These are phyloP conservation scores for Boletus pseudopeckii DNA, from an alignment of 768 basidiomycete genomes.

Conservation along the genomic window DNA sequence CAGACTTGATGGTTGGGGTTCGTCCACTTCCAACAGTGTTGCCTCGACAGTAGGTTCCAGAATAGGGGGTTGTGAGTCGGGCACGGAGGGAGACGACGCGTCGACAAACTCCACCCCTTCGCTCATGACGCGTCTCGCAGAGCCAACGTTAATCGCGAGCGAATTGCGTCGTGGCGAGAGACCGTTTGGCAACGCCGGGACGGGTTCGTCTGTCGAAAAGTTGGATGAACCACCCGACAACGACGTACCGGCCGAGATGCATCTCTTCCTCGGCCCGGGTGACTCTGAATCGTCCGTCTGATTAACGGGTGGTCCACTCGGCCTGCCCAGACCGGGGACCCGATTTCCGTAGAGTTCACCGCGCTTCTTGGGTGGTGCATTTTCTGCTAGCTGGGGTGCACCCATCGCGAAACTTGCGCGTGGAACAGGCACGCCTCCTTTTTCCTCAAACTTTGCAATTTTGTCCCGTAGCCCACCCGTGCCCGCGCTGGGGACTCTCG, in stretches of 20 bases:
- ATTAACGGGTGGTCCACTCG: constrained; percentile 10
- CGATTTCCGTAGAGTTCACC: constrained; percentile 76
- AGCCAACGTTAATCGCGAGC: constrained; percentile 23
- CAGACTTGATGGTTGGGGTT: neutral
- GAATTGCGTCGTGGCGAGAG: constrained; percentile 27
- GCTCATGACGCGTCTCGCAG: constrained; percentile 17
- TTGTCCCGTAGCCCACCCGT: constrained; percentile 51
- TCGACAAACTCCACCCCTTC: neutral
- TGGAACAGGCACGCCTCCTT: constrained; percentile 74
- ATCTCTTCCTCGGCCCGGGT: constrained; percentile 27
- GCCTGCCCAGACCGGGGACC: constrained; percentile 38
- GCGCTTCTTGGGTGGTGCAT: constrained; percentile 46
- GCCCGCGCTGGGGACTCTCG: constrained; percentile 27
- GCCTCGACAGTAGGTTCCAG: constrained; percentile 1
- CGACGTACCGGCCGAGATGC: constrained; percentile 25
- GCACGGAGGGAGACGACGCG: neutral
- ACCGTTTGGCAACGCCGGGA: constrained; percentile 25
- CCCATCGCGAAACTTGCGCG: constrained; percentile 70
- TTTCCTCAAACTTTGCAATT: constrained; percentile 78
- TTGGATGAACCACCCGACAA: constrained; percentile 14
- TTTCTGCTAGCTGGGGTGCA: constrained; percentile 51
- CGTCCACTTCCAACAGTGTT: constrained; percentile 1
- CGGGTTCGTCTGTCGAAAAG: constrained; percentile 19
- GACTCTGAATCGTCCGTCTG: constrained; percentile 12
- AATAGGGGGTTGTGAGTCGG: neutral